These are phyloP conservation scores for Russula ochroleuca DNA, from an alignment of 768 basidiomycete species.

Conservation along the genomic window DNA sequence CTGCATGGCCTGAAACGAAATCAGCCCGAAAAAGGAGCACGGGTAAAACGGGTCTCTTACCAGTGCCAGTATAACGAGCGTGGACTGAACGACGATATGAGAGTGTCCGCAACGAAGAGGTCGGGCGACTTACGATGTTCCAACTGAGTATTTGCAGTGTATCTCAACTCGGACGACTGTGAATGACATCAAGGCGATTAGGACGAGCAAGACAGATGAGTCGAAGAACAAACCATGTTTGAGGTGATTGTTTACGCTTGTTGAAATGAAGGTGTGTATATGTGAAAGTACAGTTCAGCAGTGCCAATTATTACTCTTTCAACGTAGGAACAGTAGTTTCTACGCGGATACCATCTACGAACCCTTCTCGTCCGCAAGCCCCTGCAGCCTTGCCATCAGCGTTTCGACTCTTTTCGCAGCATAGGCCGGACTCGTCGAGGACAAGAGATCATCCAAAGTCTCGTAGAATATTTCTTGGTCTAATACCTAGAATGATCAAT, in stretches of 20 bases:
- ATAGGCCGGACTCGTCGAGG: conserved; percentile 17
- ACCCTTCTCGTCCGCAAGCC: not conserved
- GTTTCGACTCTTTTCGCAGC: conserved; percentile 7
- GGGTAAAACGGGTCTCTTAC: conserved; percentile 44
- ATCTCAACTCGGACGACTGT: conserved; percentile 87
- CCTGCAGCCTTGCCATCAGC: conserved; percentile 15
- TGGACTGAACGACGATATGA: conserved; percentile 57
- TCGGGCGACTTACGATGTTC: conserved; percentile 74
- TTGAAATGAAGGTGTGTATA: not conserved
- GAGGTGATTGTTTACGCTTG: conserved; percentile 16
- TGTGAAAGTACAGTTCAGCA: not conserved
- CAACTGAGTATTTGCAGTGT: conserved; percentile 93
- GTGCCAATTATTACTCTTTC: too few species aligned
- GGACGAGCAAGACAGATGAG: conserved; percentile 12
- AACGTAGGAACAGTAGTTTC: not conserved
- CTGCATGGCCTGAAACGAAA: conserved; percentile 72
- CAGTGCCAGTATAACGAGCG: conserved; percentile 93
- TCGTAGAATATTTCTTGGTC: conserved; percentile 16
- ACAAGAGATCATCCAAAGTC: conserved; percentile 26
- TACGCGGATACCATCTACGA: not conserved
- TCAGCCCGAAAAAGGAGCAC: conserved; percentile 18
- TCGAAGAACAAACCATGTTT: conserved; percentile 26
- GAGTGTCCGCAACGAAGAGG: conserved; percentile 10
- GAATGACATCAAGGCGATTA: not conserved
- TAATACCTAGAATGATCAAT: conserved; percentile 10